A percentile compares a stretch with the other conserved stretches of the same genome.
phyloP scores from a whole-genome alignment of 192 early-diverging fungal genomes.

The Cladochytrium replicatum region DNA sequence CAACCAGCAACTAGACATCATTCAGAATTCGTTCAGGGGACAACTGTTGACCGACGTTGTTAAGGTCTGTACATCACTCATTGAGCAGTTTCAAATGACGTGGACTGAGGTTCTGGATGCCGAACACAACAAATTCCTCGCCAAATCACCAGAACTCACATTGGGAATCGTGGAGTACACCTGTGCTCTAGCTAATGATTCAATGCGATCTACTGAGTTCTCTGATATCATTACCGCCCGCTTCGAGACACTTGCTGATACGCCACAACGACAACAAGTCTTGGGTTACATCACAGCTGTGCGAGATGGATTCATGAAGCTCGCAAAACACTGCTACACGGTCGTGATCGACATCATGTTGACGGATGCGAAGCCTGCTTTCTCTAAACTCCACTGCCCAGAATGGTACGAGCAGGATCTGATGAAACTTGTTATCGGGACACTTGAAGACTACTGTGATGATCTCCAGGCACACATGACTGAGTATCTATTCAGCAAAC shows the following conservation, averaged over 20 bases:
- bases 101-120: constrained; percentile 69
- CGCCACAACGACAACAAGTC: too few relatives aligned
- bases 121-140: constrained; percentile 72
- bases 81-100: constrained; percentile 71
- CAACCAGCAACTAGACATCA: constrained; percentile 93
- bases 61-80: constrained; percentile 47
- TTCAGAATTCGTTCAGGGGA: constrained; percentile 73
- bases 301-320: constrained; percentile 77
- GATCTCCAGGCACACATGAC: constrained; percentile 84
- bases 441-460: constrained; percentile 83
- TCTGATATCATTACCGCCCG: constrained; percentile 63
- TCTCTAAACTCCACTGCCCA: constrained; percentile 59
- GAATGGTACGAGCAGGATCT: constrained; percentile 90
- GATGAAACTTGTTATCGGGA: constrained; percentile 79
- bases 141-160: constrained; percentile 51
- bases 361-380: constrained; percentile 67
- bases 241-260: constrained; percentile 33
- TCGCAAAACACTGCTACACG: constrained; percentile 65
- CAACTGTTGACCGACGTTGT: constrained; percentile 78
- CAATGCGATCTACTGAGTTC: constrained; percentile 82
- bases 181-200: constrained; percentile 93
- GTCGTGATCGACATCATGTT: constrained; percentile 78
- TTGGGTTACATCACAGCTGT: too few relatives aligned
- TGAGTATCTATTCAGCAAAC: constrained; percentile 78
- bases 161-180: constrained; percentile 90